phyloP scores from a whole-genome alignment of 2,329 filamentous ascomycete genomes.

The Phyllosticta paracitricarpa region DNA sequence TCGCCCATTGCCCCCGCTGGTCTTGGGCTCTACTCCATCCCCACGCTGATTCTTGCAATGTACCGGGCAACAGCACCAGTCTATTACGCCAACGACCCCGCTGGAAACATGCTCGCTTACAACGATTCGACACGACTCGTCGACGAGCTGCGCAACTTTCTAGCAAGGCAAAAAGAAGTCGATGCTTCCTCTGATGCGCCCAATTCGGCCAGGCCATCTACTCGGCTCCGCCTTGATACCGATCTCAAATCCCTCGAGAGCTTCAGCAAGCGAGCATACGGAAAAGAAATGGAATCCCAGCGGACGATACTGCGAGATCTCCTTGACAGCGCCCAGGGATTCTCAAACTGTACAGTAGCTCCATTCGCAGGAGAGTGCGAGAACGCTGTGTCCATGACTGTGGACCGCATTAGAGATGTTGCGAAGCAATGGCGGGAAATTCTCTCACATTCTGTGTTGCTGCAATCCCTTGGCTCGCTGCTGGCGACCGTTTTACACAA shows the following conservation, averaged over 20 bases:
- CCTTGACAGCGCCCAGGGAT: conserved; percentile 53
- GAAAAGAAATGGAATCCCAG: conserved; percentile 55
- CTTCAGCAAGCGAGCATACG: conserved; percentile 52
- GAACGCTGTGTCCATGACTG: conserved; percentile 47
- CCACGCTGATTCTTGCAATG: conserved; percentile 64
- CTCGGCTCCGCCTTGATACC: conserved; percentile 37
- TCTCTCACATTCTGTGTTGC: conserved; percentile 48
- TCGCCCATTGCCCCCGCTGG: conserved; percentile 58
- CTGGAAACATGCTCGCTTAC: conserved; percentile 54
- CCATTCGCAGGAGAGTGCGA: conserved; percentile 52
- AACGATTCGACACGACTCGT: conserved; percentile 53
- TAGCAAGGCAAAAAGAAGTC: conserved; percentile 32
- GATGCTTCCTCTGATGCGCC: conserved; percentile 23
- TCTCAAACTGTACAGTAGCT: conserved; percentile 47
- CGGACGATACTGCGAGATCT: conserved; percentile 52
- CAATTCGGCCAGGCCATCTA: conserved; percentile 22
- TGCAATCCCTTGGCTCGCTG: conserved; percentile 52
- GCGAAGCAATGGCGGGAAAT: conserved; percentile 48
- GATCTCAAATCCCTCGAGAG: conserved; percentile 48
- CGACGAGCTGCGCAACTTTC: conserved; percentile 41
- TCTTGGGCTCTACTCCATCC: conserved; percentile 59
- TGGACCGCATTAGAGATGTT: conserved; percentile 48
- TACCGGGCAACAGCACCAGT: conserved; percentile 68
- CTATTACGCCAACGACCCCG: conserved; percentile 54
- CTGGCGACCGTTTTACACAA: conserved; percentile 48